Base-by-base conservation (phyloP, 768 basidiomycete species). In the Macrocybe gigantea region DNA sequence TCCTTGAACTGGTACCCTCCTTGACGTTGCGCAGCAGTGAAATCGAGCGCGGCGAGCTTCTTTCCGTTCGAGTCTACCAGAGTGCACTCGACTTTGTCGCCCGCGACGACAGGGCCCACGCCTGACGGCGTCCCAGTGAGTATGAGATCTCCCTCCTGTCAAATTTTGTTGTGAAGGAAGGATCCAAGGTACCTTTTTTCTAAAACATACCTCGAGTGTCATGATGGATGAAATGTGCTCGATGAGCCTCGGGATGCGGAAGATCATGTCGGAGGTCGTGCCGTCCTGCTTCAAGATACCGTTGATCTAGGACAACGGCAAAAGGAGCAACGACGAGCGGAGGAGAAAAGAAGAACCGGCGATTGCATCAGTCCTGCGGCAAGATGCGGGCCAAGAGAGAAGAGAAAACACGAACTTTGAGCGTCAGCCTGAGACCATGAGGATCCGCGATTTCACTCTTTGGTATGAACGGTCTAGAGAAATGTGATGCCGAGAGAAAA, bases 201-300 rank as follows among this genome's bases (percentile, higher is more conserved):
- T 22, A 37, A 1, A 44, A 58, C 71, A 41, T 11, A 88, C 93
- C 77, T 96, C 93, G n/a, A 99, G 76, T 0, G 86, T 85, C 93
- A 98, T 96, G 65, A 99, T 94, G 4, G 91, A 88, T 2, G 93
- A 95, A 47, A 95, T 77, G 60, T 95, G 93, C 53, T 88, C 81
- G 53, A 98, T 86, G 43, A 98, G 74, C 14, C 80, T 74, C 1
- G 93, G 92, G 34, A 98, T 93, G 31, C 75, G 77, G 73, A 94
- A 95, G 38, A 96, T 87, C 93, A 97, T 96, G 62, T 94, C 86
- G 10, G 70, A 64, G 5, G 94, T 93, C 22, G 75, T 82, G 2
- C 93, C 94, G 48, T 88, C 74, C 65, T 99, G 96, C 61, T 88
- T 93, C 47, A 78, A 68, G 13, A 72, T 66, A 36, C 83, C 93